Evolutionary conservation across 2,329 filamentous ascomycete species (phyloP), one percentile per base, ranked within the genome.

Genomic region (Basipetospora sp.): DNA sequence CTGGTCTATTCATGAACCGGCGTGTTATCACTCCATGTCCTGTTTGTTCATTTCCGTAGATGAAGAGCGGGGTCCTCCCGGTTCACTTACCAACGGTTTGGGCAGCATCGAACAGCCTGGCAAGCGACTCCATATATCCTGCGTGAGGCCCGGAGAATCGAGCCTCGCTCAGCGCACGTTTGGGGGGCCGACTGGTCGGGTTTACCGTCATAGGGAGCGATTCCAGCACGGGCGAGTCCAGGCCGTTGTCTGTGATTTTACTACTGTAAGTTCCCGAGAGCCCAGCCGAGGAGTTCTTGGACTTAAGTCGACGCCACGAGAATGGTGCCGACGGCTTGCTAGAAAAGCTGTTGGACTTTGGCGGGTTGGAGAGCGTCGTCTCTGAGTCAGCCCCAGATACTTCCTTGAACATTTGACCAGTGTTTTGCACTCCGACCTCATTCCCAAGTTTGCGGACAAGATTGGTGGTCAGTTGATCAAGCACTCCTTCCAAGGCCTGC

Each of bases 61-160:
- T n/a, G n/a, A n/a, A n/a, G n/a, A n/a, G n/a, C n/a, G n/a, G n/a
- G n/a, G n/a, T n/a, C n/a, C n/a, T n/a, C n/a, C n/a, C n/a, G n/a
- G n/a, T n/a, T 11, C 22, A 48, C 77, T 66, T 70, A 94, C 90
- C 90, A 53, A 98, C 67, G 41, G 87, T 74, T 62, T 96, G 90
- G 38, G 78, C 88, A 45, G 87, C 85, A 62, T 96, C 90, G 56
- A 93, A 98, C 46, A 98, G 62, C 48, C 80, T 77, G 47, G 87
- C 88, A 52, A 98, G 66, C 45, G 86, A 81, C 48, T 75, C 74
- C 85, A 96, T 94, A 55, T 98, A 98, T 46, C 79, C 74, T 18
- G 81, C 77, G 56, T 94, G 83, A 2, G 87, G 86, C 1, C 90
- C 90, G 22, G 75, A 70, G 48, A 88, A 93, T 43, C 74, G 69